Evolutionary conservation across 2,329 filamentous ascomycete species (phyloP), one percentile per base, ranked within the genome.

Genomic region (Trichoderma gracile): DNA sequence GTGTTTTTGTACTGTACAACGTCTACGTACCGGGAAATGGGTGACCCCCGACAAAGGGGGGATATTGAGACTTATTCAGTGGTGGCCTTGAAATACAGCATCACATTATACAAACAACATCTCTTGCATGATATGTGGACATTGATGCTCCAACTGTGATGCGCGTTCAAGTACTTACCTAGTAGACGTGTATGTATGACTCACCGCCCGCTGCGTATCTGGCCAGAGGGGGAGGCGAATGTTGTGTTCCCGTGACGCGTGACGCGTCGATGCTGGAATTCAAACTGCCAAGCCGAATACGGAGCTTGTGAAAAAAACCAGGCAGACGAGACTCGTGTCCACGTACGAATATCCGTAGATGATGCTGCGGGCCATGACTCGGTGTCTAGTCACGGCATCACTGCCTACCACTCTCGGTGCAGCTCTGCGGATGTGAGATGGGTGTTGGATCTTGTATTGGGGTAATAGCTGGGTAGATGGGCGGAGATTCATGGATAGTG

Each of bases 1-100:
- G 73, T 47, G 77, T 78, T 78, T 74, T 69, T 76, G 77, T 77
- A 75, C 78, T 79, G 63, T 62, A 54, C 58, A 62, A 62, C 47
- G 58, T 62, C 58, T 53, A 62, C 47, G 58, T 62, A 79, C 69
- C 46, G 76, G 77, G 76, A 75, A 77, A 73, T 64, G 71, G 75
- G 67, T 72, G 73, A 72, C 68, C 74, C 76, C 71, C 71, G 33
- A 45, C n/a, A 5, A 25, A 77, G 71, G 70, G 74, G 71, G 72
- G 68, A 74, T 77, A 77, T 76, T 66, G 67, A 72, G 25, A 62
- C 49, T 52, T 62, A 62, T 53, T 25, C n/a, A 62, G 58, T 62
- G 58, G 40, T 62, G 58, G 25, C 58, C 58, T 62, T 62, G 58
- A 62, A 62, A 62, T 54, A 62, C 25, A 62, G 58, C 47, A 62